Percentiles rank a stretch among this genome's conserved stretches.
phyloP scores from a whole-genome alignment of 177 flowering plant genomes.

The Vitis hybrid region DNA sequence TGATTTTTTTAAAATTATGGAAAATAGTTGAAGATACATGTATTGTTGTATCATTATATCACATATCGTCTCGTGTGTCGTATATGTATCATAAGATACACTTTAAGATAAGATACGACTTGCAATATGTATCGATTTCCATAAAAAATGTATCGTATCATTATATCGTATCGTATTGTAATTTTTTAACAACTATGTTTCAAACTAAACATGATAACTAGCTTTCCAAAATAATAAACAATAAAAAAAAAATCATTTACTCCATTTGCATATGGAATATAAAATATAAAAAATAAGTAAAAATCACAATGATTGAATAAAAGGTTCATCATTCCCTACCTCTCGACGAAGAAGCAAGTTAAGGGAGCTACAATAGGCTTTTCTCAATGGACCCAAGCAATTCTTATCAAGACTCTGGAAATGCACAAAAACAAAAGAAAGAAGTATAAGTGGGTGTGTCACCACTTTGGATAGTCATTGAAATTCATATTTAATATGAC shows the following conservation, averaged over 20 bases:
- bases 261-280: background rate
- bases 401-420: constrained; percentile 90
- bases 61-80: too few species aligned
- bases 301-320: background rate
- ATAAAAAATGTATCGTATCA: too few species aligned
- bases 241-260: background rate
- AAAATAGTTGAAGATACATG: too few species aligned
- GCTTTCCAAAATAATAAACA: too few species aligned
- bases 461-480: background rate
- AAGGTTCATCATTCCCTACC: constrained; percentile 45
- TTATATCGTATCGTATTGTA: too few species aligned
- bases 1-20: too few species aligned
- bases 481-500: constrained; percentile 24
- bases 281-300: background rate
- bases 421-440: background rate
- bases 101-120: too few species aligned
- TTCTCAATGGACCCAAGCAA: constrained; percentile 88
- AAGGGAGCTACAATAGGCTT: constrained; percentile 93
- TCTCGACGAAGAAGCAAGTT: constrained; percentile 96
- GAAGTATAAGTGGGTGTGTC: constrained; percentile 4
- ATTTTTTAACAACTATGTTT: too few species aligned
- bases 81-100: too few species aligned
- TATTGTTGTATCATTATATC: too few species aligned
- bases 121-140: too few species aligned
- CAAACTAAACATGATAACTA: too few species aligned